phyloP scores from a whole-genome alignment of 441 rosid genomes.

The Sinapis alba region DNA sequence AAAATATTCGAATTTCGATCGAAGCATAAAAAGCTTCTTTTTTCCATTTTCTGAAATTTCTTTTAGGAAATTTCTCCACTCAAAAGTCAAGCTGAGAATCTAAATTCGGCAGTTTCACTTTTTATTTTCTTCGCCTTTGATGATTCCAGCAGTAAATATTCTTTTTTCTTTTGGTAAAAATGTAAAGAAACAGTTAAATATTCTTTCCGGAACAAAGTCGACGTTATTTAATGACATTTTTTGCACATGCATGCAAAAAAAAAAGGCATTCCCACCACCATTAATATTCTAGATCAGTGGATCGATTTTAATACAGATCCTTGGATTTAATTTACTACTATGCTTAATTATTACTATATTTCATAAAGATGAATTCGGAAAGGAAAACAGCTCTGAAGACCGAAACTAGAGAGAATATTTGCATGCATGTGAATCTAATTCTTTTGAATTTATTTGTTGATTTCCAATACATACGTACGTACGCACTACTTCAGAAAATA shows the following conservation, averaged over 20 bases:
- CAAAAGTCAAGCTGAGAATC: neutral
- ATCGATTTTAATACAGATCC: neutral
- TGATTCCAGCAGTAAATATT: neutral
- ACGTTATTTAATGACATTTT: neutral
- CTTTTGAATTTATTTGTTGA: neutral
- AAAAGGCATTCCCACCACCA: neutral
- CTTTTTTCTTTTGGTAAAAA: too few relatives aligned
- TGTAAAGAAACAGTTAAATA: too few relatives aligned
- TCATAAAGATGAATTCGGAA: neutral
- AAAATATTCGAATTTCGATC: neutral
- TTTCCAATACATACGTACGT: neutral
- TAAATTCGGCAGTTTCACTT: neutral
- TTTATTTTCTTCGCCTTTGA: neutral
- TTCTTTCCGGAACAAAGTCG: neutral
- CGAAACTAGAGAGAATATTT: neutral
- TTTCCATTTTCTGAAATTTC: neutral
- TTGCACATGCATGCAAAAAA: neutral
- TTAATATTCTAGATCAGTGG: neutral
- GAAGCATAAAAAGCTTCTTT: neutral
- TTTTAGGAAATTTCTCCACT: neutral
- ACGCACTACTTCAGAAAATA: neutral
- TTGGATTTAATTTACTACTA: neutral
- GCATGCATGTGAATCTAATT: neutral
- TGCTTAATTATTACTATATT: neutral
- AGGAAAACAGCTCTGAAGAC: neutral